A percentile compares a stretch with the other conserved stretches of the same genome.
These are phyloP conservation scores for Diaporthe sp. DNA, from an alignment of 2,329 filamentous ascomycete species.

Conservation along the genomic window DNA sequence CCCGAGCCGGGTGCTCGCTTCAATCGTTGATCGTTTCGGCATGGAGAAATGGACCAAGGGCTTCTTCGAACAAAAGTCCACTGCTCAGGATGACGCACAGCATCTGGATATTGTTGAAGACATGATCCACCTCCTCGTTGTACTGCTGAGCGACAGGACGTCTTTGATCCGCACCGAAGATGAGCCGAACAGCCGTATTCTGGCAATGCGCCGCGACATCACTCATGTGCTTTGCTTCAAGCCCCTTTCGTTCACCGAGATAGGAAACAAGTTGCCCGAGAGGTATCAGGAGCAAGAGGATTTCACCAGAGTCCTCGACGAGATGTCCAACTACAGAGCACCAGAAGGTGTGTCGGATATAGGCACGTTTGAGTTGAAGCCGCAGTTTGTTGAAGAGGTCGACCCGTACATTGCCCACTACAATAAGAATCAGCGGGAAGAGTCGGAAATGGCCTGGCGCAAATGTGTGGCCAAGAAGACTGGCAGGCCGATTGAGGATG, in stretches of 20 bases:
- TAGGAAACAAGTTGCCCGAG: slow-evolving; percentile 87
- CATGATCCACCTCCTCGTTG: slow-evolving; percentile 92
- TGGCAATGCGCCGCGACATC: slow-evolving; percentile 88
- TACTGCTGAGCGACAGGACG: slow-evolving; percentile 89
- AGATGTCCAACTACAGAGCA: slow-evolving; percentile 89
- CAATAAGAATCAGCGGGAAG: slow-evolving; percentile 95
- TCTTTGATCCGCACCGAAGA: slow-evolving; percentile 79
- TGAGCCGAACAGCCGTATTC: slow-evolving; percentile 73
- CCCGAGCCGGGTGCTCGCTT: slow-evolving; percentile 85
- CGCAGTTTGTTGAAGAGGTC: slow-evolving; percentile 86
- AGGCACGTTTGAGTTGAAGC: slow-evolving; percentile 92
- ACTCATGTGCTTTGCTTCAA: slow-evolving; percentile 97
- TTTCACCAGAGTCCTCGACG: slow-evolving; percentile 85
- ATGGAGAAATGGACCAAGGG: slow-evolving; percentile 90
- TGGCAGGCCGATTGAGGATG: slow-evolving; percentile 82
- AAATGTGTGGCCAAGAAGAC: slow-evolving; percentile 89
- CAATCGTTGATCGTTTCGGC: slow-evolving; percentile 91
- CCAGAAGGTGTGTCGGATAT: slow-evolving; percentile 94
- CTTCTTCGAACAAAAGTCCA: slow-evolving; percentile 78
- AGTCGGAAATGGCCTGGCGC: slow-evolving; percentile 90
- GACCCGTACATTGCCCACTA: slow-evolving; percentile 98
- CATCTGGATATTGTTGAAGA: slow-evolving; percentile 95
- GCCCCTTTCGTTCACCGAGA: slow-evolving; percentile 93
- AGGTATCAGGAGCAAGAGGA: slow-evolving; percentile 90
- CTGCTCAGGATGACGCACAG: slow-evolving; percentile 86